A percentile compares a stretch with the other conserved stretches of the same genome.
Conservation (phyloP, 495 filamentous ascomycete genomes). For the Xylaria bambusicola region DNA sequence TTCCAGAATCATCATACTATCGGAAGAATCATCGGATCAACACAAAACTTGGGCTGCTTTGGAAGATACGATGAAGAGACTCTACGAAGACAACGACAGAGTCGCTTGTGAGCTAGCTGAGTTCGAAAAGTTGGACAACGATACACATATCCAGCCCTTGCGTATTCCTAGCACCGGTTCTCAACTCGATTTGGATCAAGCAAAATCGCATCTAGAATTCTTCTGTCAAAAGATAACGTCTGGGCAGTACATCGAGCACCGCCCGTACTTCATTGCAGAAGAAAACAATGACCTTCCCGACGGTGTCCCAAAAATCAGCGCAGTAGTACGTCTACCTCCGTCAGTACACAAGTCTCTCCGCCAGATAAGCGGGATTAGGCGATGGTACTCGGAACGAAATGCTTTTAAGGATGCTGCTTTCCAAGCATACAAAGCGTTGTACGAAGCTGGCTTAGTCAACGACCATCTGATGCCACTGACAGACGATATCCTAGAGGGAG, state of each 20-base stretch:
- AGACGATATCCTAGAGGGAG: slow-evolving; percentile 36
- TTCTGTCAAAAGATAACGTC: slow-evolving; percentile 70
- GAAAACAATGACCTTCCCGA: slow-evolving; percentile 4
- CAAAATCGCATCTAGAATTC: slow-evolving; percentile 74
- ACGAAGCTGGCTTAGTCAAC: slow-evolving; percentile 71
- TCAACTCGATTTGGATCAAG: slow-evolving; percentile 69
- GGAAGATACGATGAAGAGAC: slow-evolving; percentile 71
- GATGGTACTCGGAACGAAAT: slow-evolving; percentile 72
- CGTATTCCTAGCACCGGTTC: slow-evolving; percentile 59
- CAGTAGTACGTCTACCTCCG: slow-evolving; percentile 69
- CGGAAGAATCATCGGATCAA: slow-evolving; percentile 30
- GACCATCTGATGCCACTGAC: slow-evolving; percentile 72
- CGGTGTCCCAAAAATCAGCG: slow-evolving; percentile 39
- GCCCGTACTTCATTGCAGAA: slow-evolving; percentile 52
- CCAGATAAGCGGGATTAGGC: slow-evolving; percentile 45
- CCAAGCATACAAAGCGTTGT: slow-evolving; percentile 72
- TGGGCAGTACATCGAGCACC: slow-evolving; percentile 52
- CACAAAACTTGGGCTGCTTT: slow-evolving; percentile 59
- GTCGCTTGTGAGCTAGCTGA: slow-evolving; percentile 45
- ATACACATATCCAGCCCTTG: slow-evolving; percentile 44
- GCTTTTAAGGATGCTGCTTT: slow-evolving; percentile 85
- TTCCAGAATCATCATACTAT: slow-evolving; percentile 73
- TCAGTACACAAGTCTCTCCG: slow-evolving; percentile 68
- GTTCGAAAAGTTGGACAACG: slow-evolving; percentile 58
- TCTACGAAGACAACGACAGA: slow-evolving; percentile 72